A percentile compares a stretch with the other conserved stretches of the same genome.
phyloP scores from a whole-genome alignment of 192 early-diverging fungal genomes.

The Linnemannia exigua region DNA sequence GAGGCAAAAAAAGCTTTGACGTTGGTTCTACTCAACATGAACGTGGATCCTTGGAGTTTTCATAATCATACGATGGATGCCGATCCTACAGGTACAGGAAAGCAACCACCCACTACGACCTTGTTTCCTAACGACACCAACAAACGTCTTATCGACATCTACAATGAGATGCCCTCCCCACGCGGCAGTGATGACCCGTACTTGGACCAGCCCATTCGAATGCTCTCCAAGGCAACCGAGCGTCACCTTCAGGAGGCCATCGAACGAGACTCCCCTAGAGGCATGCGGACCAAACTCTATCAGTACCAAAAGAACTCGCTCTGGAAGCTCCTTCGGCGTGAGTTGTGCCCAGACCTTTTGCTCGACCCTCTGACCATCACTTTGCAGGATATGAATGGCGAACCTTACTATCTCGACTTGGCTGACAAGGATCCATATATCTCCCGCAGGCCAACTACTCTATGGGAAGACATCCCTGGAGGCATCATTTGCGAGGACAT shows the following conservation, averaged over 20 bases:
- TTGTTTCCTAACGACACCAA: constrained; percentile 19
- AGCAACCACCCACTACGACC: background rate
- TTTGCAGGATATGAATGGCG: constrained; percentile 46
- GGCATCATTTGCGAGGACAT: constrained; percentile 92
- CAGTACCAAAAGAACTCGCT: constrained; percentile 75
- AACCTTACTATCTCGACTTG: constrained; percentile 52
- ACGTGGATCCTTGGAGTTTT: constrained; percentile 25
- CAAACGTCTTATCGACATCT: constrained; percentile 49
- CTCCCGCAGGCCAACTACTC: constrained; percentile 30
- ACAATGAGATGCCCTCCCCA: constrained; percentile 59
- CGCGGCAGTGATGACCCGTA: constrained; percentile 16
- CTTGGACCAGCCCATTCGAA: background rate
- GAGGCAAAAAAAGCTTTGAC: constrained; percentile 13
- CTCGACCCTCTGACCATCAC: constrained; percentile 62
- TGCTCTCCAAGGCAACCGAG: background rate
- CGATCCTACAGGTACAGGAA: background rate
- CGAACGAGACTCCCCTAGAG: constrained; percentile 23
- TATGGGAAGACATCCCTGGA: constrained; percentile 61
- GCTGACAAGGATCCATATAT: constrained; percentile 14
- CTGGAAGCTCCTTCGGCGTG: constrained; percentile 80
- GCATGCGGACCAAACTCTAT: constrained; percentile 68
- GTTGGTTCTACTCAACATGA: constrained; percentile 36
- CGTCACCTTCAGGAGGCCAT: background rate
- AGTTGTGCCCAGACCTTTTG: constrained; percentile 69
- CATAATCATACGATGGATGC: background rate